Base-by-base conservation (phyloP, 2,329 filamentous ascomycete species). In the Seiridium cupressi region DNA sequence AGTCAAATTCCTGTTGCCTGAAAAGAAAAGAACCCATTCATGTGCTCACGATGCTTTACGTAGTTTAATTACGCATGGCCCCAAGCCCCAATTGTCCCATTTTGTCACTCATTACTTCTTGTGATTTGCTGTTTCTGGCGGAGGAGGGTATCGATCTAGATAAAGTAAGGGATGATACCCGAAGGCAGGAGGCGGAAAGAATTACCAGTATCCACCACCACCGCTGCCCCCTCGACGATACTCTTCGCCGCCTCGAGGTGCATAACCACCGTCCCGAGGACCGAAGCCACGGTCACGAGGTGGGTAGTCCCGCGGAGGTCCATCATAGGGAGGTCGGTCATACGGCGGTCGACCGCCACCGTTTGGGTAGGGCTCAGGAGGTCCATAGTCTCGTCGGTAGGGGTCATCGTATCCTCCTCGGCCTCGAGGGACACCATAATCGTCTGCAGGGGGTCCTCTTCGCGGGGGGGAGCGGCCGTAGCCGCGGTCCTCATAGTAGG, bases 401-500 rank as follows among this genome's bases (percentile, higher is more conserved):
- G 89, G 89, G 68, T 95, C 92, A 61, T 93, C 90, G 70, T 90
- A 91, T 61, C 89, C 80, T 65, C 84, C 82, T 63, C 89, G 85
- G 65, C 84, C 82, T 63, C 89, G 85, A 64, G 87, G 86, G 58
- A 87, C 86, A 67, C 78, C 78, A 62, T 96, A 95, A 70, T 96
- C 93, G 63, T 93, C 89, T 64, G 90, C 81, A 49, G 90, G 88
- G 31, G 81, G 82, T 65, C 84, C 82, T 64, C 89, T 89, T 65
- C 90, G 89, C 49, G 90, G 90, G 62, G 92, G 92, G 60, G 91
- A 92, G 60, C 92, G 89, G 70, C 57, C 60, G 51, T 93, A 93
- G 55, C 89, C 86, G 71, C 90, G 87, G 64, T 94, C 91, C 51
- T 92, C 89, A 76, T 97, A 96, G 77, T 97, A 96, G 62, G 94